Base-by-base conservation (phyloP, 2,329 filamentous ascomycete genomes). In the Conoideocrella luteorostrata region DNA sequence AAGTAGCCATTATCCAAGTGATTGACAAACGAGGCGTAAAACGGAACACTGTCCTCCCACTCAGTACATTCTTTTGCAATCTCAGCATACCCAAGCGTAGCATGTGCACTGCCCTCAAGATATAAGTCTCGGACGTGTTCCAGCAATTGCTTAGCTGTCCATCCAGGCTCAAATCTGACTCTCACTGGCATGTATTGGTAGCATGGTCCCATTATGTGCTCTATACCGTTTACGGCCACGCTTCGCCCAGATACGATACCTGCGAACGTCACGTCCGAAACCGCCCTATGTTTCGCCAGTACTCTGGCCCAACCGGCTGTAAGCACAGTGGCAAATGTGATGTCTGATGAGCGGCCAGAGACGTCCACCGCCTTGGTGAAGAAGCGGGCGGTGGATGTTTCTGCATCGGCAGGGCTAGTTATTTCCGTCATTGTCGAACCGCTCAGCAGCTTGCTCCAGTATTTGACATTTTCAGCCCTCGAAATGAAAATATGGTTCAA, bases 401-500 rank as follows among this genome's bases (percentile, higher is more conserved):
- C 21, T 2, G 54, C 10, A 7, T 44, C 35, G 1, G 54, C 56
- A 2, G 47, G 43, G 15, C 13, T 36, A 13, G 17, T 20, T 4
- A 64, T 48, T 3, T 41, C 28, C 0, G 66, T 71, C 60, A 83
- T 72, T 13, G 66, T 58, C 0, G 79, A 79, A 22, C 71, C 75
- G 2, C 66, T 58, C 13, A 85, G 73, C 1, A 84, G 70, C 1
- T 74, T 66, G 22, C 63, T 64, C 81, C 81, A 86, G 63, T 85
- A 82, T 1, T 70, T 65, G 36, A 78, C 70, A 49, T 77, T 75
- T 18, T 23, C 34, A 28, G 9, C 29, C 22, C 34, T n/a, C 0
- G 21, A 32, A 42, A 75, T 56, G 15, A 68, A 68, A 35, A 72
- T 62, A 50, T 72, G 66, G 26, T 64, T 60, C 15, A 74, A 67